A percentile compares a stretch with the other conserved stretches of the same genome.
phyloP scores from a whole-genome alignment of 169 alveolate genomes.

The Plasmodium gallinaceum region DNA sequence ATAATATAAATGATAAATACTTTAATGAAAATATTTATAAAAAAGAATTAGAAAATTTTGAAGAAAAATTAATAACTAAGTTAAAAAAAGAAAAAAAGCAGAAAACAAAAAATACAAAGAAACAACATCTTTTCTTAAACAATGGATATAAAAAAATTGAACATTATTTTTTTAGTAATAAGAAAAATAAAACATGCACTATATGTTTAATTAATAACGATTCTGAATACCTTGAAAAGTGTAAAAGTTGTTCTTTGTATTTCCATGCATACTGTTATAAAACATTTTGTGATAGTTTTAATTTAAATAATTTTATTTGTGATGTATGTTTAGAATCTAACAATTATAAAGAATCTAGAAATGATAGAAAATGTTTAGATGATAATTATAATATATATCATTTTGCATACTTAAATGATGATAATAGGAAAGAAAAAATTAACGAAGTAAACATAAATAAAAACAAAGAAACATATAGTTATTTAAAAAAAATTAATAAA shows the following conservation, averaged over 20 bases:
- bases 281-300: slow-evolving; percentile 23
- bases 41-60: not conserved
- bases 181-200: slow-evolving; percentile 28
- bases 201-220: slow-evolving; percentile 43
- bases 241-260: slow-evolving; percentile 38
- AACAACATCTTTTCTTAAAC: slow-evolving; percentile 14
- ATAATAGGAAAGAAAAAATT: not conserved
- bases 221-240: slow-evolving; percentile 40
- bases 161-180: not conserved
- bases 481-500: not conserved
- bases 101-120: not conserved
- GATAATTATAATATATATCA: slow-evolving; percentile 7
- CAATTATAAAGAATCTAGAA: no score
- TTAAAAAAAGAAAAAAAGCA: slow-evolving; percentile 4
- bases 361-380: not conserved
- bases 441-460: not conserved
- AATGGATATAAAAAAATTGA: slow-evolving; percentile 11
- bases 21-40: slow-evolving; percentile 3
- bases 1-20: slow-evolving; percentile 3
- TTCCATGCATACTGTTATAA: slow-evolving; percentile 53
- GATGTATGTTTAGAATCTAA: slow-evolving; percentile 15
- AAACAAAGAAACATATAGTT: not conserved
- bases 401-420: not conserved
- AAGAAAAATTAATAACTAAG: not conserved
- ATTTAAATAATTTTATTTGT: slow-evolving; percentile 34